Evolutionary conservation across 257 asterid species (phyloP).

Genomic region (Pogostemon cablin): DNA sequence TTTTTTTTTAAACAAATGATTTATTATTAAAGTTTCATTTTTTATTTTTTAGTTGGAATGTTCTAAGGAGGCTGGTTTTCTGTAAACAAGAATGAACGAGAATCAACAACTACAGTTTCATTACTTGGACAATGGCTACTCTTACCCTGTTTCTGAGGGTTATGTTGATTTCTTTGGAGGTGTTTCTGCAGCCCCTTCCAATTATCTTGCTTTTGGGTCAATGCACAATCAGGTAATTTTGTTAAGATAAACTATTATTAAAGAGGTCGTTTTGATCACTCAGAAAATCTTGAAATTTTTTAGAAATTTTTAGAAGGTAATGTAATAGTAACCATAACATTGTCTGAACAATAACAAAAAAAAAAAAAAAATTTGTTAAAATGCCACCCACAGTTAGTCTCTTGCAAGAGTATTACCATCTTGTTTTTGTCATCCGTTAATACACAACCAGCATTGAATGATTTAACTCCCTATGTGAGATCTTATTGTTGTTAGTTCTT

Average conservation of each 20-base stretch:
- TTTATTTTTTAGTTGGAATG: not conserved
- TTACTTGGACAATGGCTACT: slow-evolving; percentile 55
- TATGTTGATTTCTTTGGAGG: slow-evolving; percentile 55
- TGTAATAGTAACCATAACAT: not conserved
- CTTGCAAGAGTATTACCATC: too few relatives aligned
- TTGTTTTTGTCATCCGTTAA: too few relatives aligned
- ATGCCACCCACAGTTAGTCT: too few relatives aligned
- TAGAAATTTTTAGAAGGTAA: not conserved
- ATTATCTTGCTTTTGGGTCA: slow-evolving; percentile 52
- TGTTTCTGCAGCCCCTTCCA: slow-evolving; percentile 49
- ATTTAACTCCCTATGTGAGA: too few relatives aligned
- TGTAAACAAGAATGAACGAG: slow-evolving; percentile 50
- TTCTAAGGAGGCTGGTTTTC: slow-evolving; percentile 17
- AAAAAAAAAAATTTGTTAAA: too few relatives aligned
- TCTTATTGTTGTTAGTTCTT: too few relatives aligned
- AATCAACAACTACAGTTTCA: slow-evolving; percentile 58
- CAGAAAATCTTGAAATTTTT: not conserved
- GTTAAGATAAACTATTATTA: slow-evolving; percentile 1
- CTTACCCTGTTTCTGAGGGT: slow-evolving; percentile 57
- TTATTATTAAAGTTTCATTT: slow-evolving; percentile 19
- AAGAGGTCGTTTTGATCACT: not conserved
- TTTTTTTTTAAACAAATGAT: too few relatives aligned
- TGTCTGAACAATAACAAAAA: too few relatives aligned
- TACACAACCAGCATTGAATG: too few relatives aligned
- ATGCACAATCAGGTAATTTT: slow-evolving; percentile 60